A percentile compares a stretch with the other conserved stretches of the same genome.
Evolutionary conservation across 257 asterid genomes (phyloP).

Genomic region (Leonotis leonurus): DNA sequence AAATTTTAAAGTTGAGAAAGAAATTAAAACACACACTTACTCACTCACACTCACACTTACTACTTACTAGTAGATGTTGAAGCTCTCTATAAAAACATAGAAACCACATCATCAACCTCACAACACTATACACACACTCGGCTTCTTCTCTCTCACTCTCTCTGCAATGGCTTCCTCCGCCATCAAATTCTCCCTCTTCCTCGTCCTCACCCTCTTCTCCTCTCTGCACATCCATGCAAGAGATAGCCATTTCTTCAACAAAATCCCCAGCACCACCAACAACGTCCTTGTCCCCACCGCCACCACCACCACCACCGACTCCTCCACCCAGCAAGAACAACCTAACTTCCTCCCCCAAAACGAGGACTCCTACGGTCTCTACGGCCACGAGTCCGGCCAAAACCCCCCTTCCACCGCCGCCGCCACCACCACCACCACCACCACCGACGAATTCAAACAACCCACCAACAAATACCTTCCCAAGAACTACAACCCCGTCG

Average conservation of each 20-base stretch:
- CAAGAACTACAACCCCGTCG: slow-evolving; percentile 69
- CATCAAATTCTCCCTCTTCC: slow-evolving; percentile 33
- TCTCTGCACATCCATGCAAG: slow-evolving; percentile 50
- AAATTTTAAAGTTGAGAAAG: slow-evolving; percentile 16
- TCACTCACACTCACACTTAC: background rate
- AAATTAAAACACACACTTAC: background rate
- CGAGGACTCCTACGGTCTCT: slow-evolving; percentile 66
- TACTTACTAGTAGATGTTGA: background rate
- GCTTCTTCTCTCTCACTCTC: background rate
- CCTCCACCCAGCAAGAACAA: slow-evolving; percentile 19
- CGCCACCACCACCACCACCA: slow-evolving; percentile 5
- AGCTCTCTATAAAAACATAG: slow-evolving; percentile 42
- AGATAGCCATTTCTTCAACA: slow-evolving; percentile 76
- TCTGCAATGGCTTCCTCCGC: slow-evolving; percentile 45
- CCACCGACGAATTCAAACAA: slow-evolving; percentile 10
- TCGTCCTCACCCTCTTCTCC: slow-evolving; percentile 37
- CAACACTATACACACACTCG: slow-evolving; percentile 12
- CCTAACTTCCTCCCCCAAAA: slow-evolving; percentile 54
- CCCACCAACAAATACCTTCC: slow-evolving; percentile 50
- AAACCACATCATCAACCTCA: slow-evolving; percentile 10
- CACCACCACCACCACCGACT: slow-evolving; percentile 12
- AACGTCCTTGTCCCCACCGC: slow-evolving; percentile 20
- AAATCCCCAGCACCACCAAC: slow-evolving; percentile 41
- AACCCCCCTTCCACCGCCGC: slow-evolving; percentile 56
- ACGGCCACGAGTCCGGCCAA: slow-evolving; percentile 63